Evolutionary conservation across 768 basidiomycete species (phyloP), one percentile per base, ranked within the genome.

Genomic region (Galerina marginata): DNA sequence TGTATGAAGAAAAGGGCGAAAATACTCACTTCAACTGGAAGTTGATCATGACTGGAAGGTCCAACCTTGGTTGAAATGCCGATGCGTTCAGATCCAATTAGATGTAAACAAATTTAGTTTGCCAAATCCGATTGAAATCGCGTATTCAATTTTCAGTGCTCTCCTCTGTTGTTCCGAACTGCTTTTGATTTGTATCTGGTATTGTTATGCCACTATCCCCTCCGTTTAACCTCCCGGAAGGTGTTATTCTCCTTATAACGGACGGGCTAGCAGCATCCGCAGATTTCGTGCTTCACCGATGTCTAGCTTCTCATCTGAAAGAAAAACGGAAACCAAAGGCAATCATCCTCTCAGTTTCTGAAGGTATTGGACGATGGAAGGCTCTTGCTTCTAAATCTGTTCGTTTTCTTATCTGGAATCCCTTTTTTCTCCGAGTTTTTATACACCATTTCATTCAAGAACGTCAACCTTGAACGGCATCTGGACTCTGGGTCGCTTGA

Each of bases 221-320:
- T 33, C 84, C 86, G 1, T 79, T 81, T 58, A 76, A 84, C 20
- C 77, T 90, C 12, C 77, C 83, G 12, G 77, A 83, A 37, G 78
- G 78, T 29, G 80, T 86, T 9, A 66, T 87, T 14, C 65, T 90
- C 10, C 74, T 93, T 0, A 78, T 93, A 6, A 89, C 90, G 6
- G 92, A 93, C 65, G 82, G 90, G 51, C 77, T 93, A 0, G 75
- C 80, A 0, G 83, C 92, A 0, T 87, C 92, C 2, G 89, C 86
- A 10, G 90, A 92, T 60, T 93, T 93, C 65, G 65, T 92, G 9
- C 77, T 93, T 1, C 86, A 91, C 61, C 79, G 79, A 10, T 73
- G 78, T 45, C 63, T 93, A 4, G 70, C 77, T 20, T 65, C 77
- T 2, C 83, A 87, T 58, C 72, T 90, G 43, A 91, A 89, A 70